Conservation (phyloP, 805 yeast species). For the Barnettozyma vustinii region DNA sequence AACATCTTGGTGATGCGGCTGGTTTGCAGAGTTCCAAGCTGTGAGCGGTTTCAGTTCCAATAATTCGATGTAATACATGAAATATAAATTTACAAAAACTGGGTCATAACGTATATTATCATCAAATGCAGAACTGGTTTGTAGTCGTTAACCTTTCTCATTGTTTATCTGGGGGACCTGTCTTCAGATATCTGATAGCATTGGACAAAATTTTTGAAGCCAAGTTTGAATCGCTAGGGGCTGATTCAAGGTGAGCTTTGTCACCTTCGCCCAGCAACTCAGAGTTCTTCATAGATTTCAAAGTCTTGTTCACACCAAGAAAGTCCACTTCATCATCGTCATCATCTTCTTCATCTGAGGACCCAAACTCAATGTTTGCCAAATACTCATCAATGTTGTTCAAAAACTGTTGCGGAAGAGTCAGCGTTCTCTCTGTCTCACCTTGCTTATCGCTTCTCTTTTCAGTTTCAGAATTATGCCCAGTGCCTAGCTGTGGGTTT, state of each 20-base stretch:
- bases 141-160: not conserved
- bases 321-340: slow-evolving; percentile 22
- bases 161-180: not conserved
- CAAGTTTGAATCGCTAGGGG: not conserved
- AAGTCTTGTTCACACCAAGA: slow-evolving; percentile 18
- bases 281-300: slow-evolving; percentile 8
- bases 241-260: slow-evolving; percentile 2
- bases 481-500: not conserved
- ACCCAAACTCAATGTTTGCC: slow-evolving; percentile 18
- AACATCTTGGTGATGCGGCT: slow-evolving; percentile 35
- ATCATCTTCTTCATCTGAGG: slow-evolving; percentile 17
- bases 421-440: slow-evolving; percentile 12
- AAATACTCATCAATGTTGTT: slow-evolving; percentile 24
- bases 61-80: not conserved
- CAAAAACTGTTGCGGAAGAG: slow-evolving; percentile 26
- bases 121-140: too few species aligned
- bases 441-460: not conserved
- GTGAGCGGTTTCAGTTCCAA: not conserved
- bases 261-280: slow-evolving; percentile 10
- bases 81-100: not conserved
- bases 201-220: slow-evolving; percentile 14
- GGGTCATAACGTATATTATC: not conserved
- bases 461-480: not conserved
- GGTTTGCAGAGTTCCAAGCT: slow-evolving; percentile 1
- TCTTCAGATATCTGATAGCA: slow-evolving; percentile 17